Conservation (phyloP, 768 basidiomycete species). For the Tylopilus balloui region DNA sequence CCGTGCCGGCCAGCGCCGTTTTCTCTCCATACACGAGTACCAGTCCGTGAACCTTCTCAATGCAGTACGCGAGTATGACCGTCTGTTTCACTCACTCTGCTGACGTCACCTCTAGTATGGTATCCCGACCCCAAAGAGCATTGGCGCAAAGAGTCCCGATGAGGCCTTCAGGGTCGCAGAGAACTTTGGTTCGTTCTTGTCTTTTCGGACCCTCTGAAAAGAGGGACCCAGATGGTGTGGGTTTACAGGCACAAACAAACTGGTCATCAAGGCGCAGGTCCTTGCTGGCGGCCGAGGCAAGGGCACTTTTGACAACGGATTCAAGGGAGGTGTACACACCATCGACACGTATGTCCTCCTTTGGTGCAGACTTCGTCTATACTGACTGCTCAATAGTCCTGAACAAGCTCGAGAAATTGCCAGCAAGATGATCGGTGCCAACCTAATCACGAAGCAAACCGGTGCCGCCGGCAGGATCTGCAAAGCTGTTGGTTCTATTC, state of each 20-base stretch:
- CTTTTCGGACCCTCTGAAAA: background rate
- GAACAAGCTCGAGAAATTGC: constrained; percentile 86
- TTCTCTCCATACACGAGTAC: constrained; percentile 96
- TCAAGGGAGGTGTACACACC: constrained; percentile 97
- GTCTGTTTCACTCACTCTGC: background rate
- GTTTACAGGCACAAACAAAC: constrained; percentile 58
- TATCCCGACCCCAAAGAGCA: constrained; percentile 89
- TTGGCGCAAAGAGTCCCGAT: constrained; percentile 79
- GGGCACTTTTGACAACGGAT: constrained; percentile 92
- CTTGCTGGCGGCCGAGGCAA: constrained; percentile 98
- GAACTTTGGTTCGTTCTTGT: constrained; percentile 63
- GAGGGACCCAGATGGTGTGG: background rate
- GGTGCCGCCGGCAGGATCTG: constrained; percentile 88
- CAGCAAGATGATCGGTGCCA: constrained; percentile 87
- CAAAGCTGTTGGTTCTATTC: constrained; percentile 69
- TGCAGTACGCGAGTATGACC: constrained; percentile 51
- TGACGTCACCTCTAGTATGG: constrained; percentile 66
- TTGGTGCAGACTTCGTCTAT: background rate
- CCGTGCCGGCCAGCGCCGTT: constrained; percentile 82
- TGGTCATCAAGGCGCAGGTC: constrained; percentile 98
- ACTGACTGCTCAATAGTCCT: constrained; percentile 48
- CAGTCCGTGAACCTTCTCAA: constrained; percentile 94
- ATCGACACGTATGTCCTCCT: constrained; percentile 61
- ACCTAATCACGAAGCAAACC: constrained; percentile 98
- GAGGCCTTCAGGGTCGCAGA: constrained; percentile 89